Conservation (phyloP, 352 stramenopile species). For the Globisporangium nunn region DNA sequence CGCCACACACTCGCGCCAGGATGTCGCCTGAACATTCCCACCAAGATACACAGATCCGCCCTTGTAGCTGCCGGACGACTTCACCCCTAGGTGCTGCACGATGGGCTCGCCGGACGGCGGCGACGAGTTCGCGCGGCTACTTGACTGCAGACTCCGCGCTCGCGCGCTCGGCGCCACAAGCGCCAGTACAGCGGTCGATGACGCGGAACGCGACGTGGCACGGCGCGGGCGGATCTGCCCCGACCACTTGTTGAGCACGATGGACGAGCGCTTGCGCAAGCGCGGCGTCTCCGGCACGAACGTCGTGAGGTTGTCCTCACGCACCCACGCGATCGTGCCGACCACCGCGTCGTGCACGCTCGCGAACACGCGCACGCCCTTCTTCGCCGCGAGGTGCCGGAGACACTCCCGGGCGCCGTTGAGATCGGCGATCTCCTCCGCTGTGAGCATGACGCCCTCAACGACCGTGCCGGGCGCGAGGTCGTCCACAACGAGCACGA, state of each 20-base stretch:
- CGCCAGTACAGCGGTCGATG: conserved; percentile 45
- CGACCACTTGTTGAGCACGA: conserved; percentile 65
- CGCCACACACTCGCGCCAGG: conserved; percentile 67
- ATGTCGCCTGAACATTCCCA: conserved; percentile 63
- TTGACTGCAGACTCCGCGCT: not conserved
- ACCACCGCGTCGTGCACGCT: conserved; percentile 37
- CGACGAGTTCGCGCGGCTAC: not conserved
- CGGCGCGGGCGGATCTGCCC: conserved; percentile 39
- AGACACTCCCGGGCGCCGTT: conserved; percentile 80
- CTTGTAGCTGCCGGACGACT: conserved; percentile 32
- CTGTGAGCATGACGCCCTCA: conserved; percentile 41
- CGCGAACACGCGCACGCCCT: conserved; percentile 43
- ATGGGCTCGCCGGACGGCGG: conserved; percentile 18
- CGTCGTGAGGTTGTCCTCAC: conserved; percentile 34
- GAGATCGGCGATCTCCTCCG: conserved; percentile 69
- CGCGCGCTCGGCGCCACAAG: conserved; percentile 27
- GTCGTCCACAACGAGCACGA: conserved; percentile 81
- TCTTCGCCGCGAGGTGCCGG: conserved; percentile 44
- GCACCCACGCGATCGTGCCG: conserved; percentile 44
- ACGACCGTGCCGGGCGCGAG: conserved; percentile 41
- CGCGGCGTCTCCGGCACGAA: conserved; percentile 36
- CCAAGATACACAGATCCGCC: conserved; percentile 67
- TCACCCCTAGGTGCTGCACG: conserved; percentile 34
- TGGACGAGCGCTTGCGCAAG: conserved; percentile 70
- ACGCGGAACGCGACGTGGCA: conserved; percentile 57